Base-by-base conservation (phyloP, 495 filamentous ascomycete species). In the Barbatosphaeria neglecta region DNA sequence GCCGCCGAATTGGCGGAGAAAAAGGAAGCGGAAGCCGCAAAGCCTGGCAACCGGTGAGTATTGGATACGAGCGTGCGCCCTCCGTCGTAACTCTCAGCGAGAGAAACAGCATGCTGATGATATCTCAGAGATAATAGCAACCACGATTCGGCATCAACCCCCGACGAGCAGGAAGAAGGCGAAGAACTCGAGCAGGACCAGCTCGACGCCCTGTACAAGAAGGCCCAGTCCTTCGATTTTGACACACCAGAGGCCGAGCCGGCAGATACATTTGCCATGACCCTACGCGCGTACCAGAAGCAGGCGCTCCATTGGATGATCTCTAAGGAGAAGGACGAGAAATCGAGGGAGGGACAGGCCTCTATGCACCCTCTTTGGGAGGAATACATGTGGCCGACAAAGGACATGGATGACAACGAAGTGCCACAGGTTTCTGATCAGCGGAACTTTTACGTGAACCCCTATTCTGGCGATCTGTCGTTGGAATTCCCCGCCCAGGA, bases 281-380 rank as follows among this genome's bases (percentile, higher is more conserved):
- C 81, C 48, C 69, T 98, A 18, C 81, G 93, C 1, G 90, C 87
- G 20, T 98, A 98, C 54, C 92, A 98, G 63, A 94, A 84, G 55
- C 92, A 98, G 63, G 87, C 93, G 6, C 68, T 98, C 18, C 70
- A 95, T 59, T 97, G 92, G 92, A 93, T 98, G 84, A 66, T 97
- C 38, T 76, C 80, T 5, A 98, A 98, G 57, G 92, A 98, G 63
- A 89, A 77, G 56, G 78, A 93, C 45, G 76, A 83, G 44, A 80
- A 78, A 45, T 69, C 76, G 16, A 68, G 72, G 15, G 66, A 75
- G 22, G 78, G 78, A 43, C 76, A 80, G 43, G 53, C 61, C 1
- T 95, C 89, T 2, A 95, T 98, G 87, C 89, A 98, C 67, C 92
- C 92, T 10, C 63, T 98, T 6, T 98, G 92, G 92, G 92, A 98